These are phyloP conservation scores for Grosmannia clavigera DNA, from an alignment of 2,329 filamentous ascomycete genomes.

Conservation along the genomic window DNA sequence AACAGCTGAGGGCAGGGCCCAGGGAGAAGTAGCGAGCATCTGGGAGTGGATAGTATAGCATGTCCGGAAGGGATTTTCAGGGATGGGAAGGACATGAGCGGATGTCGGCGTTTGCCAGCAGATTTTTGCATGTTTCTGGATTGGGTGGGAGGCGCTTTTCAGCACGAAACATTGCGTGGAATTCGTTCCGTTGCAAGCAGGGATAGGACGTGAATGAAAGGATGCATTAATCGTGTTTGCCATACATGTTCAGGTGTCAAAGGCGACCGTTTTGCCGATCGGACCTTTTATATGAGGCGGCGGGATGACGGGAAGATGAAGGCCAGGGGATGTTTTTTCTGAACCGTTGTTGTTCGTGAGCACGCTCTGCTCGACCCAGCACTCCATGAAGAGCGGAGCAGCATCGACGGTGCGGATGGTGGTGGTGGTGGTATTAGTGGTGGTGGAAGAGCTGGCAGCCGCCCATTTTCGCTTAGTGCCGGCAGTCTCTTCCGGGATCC, in stretches of 20 bases:
- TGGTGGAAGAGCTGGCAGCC: conserved; percentile 5
- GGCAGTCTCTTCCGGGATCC: neutral
- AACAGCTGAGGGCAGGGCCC: conserved; percentile 5
- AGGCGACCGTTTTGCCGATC: neutral
- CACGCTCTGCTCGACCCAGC: conserved; percentile 50
- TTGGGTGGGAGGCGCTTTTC: neutral
- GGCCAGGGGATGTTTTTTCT: neutral
- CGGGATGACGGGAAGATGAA: neutral
- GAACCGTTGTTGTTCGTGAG: neutral
- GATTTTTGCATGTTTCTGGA: neutral
- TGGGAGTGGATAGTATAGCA: neutral
- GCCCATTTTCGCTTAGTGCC: neutral
- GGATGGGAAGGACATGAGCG: neutral
- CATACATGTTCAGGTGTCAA: neutral
- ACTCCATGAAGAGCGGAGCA: conserved; percentile 51
- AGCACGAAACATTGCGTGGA: neutral
- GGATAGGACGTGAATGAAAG: neutral
- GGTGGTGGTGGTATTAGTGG: conserved; percentile 26
- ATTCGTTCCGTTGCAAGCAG: neutral
- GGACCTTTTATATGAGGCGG: neutral
- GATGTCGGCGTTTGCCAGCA: neutral
- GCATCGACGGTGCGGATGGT: conserved; percentile 42
- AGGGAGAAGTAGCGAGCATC: neutral
- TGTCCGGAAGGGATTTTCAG: neutral
- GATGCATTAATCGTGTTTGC: neutral